A percentile compares a stretch with the other conserved stretches of the same genome.
Evolutionary conservation across 2,329 filamentous ascomycete genomes (phyloP).

Genomic region (Trichoderma sp.): DNA sequence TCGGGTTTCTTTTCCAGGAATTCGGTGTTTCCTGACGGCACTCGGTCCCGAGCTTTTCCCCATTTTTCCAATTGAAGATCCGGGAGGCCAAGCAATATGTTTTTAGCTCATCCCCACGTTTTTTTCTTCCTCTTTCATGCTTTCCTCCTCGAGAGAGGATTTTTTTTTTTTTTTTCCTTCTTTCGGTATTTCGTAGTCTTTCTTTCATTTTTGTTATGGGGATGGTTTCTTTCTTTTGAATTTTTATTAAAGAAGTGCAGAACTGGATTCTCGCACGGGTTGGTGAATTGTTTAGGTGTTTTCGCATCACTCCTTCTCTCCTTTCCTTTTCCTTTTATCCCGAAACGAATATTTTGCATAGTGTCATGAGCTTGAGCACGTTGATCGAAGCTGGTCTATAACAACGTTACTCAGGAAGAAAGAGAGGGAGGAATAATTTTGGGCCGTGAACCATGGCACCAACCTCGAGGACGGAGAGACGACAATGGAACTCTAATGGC

Average conservation of each 20-base stretch:
- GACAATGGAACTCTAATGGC: not conserved
- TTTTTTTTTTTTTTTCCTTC: conserved; percentile 17
- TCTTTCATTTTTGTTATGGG: not conserved
- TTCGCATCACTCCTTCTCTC: not conserved
- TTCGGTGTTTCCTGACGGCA: not conserved
- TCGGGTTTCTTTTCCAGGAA: not conserved
- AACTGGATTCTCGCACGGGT: conserved; percentile 7
- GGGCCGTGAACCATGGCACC: conserved; percentile 5
- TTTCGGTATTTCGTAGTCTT: not conserved
- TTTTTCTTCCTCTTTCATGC: conserved; percentile 22
- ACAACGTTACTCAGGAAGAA: not conserved
- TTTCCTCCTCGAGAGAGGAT: conserved; percentile 13
- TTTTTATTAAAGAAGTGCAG: not conserved
- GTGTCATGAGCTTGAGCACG: not conserved
- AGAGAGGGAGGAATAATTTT: not conserved
- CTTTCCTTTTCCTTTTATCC: not conserved
- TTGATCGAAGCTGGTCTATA: not conserved
- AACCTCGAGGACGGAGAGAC: not conserved
- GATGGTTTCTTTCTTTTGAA: not conserved
- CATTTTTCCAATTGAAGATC: conserved; percentile 4
- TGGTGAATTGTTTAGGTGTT: not conserved
- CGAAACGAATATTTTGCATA: not conserved
- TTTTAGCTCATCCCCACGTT: conserved; percentile 17
- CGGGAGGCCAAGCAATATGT: conserved; percentile 1
- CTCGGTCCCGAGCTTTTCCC: not conserved